Evolutionary conservation across 129 eudicot genomes (phyloP).

Genomic region (sunflower (Helianthus annuus)): HanXRQr2.0-SUNRISE NC_035442.2:179835969-179836468

Average conservation of each 20-base stretch:
- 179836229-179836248: not conserved
- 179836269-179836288: no score
- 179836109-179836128: not conserved
- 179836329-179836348: slow-evolving; percentile 4
- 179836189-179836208: slow-evolving; percentile 16
- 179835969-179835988: slow-evolving; percentile 20
- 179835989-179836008: slow-evolving; percentile 22
- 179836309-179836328: not conserved
- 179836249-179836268: not conserved
- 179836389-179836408: slow-evolving; percentile 7
- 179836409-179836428: not conserved
- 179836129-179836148: slow-evolving; percentile 36
- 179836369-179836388: slow-evolving; percentile 15
- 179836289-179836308: not conserved
- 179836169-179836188: slow-evolving; percentile 21
- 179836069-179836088: slow-evolving; percentile 54
- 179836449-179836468: not conserved
- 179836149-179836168: slow-evolving; percentile 49
- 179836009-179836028: slow-evolving; percentile 65
- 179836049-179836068: slow-evolving; percentile 65
- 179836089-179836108: not conserved
- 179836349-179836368: slow-evolving; percentile 17
- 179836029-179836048: slow-evolving; percentile 63
- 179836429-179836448: not conserved
- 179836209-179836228: not conserved